Evolutionary conservation across 306 rosid genomes (phyloP).

Genomic region (Sphenostylis stenocarpa): DNA sequence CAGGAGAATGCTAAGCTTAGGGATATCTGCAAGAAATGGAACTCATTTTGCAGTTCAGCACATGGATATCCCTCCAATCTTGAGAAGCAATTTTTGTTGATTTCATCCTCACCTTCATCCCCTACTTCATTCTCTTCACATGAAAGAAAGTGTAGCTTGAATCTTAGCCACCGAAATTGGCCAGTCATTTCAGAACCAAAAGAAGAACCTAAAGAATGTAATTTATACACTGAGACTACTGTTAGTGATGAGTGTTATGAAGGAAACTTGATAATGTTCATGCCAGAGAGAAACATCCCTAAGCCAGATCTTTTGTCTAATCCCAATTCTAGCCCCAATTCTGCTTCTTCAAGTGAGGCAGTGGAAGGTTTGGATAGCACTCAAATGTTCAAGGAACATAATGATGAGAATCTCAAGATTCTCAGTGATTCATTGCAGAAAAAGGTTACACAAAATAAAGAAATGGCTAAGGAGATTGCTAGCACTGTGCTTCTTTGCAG

Average conservation of each 20-base stretch:
- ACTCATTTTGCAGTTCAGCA: conserved; percentile 53
- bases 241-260: conserved; percentile 24
- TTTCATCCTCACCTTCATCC: conserved; percentile 38
- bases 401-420: conserved; percentile 46
- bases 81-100: conserved; percentile 29
- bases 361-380: conserved; percentile 48
- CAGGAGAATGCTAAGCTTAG: conserved; percentile 44
- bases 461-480: conserved; percentile 44
- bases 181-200: conserved; percentile 39
- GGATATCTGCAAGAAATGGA: conserved; percentile 57
- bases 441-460: conserved; percentile 45
- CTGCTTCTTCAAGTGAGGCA: conserved; percentile 71
- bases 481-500: conserved; percentile 55
- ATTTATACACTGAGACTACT: conserved; percentile 40
- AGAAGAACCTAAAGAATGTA: conserved; percentile 45
- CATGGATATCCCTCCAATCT: conserved; percentile 35
- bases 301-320: conserved; percentile 69
- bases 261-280: conserved; percentile 42
- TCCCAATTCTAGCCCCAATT: conserved; percentile 76
- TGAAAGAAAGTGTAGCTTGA: neutral
- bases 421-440: conserved; percentile 52
- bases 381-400: conserved; percentile 47
- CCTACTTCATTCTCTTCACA: conserved; percentile 22
- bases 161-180: conserved; percentile 7
- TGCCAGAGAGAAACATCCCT: conserved; percentile 32